Evolutionary conservation across 768 basidiomycete genomes (phyloP).

Genomic region (Lactarius hengduanensis): DNA sequence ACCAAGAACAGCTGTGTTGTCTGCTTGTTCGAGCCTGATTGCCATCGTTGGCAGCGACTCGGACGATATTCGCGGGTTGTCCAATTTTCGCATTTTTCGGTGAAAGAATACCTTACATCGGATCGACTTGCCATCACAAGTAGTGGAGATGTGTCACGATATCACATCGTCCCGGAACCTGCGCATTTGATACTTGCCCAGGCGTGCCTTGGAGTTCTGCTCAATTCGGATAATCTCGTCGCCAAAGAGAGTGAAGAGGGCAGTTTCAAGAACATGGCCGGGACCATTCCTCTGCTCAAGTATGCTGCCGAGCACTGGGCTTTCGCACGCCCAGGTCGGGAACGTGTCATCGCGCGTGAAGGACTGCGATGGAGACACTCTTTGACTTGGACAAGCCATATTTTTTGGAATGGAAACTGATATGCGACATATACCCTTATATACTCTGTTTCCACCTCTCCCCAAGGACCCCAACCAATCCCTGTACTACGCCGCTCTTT

Average conservation of each 20-base stretch:
- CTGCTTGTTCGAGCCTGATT: not conserved
- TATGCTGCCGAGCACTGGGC: not conserved
- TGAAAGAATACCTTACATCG: not conserved
- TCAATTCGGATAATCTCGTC: not conserved
- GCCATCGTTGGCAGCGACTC: not conserved
- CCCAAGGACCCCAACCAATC: not conserved
- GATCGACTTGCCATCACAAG: not conserved
- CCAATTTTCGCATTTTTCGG: not conserved
- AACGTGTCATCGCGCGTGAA: not conserved
- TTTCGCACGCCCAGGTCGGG: not conserved
- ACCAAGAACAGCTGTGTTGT: too few relatives aligned
- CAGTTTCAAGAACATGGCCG: too few relatives aligned
- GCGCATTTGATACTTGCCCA: not conserved
- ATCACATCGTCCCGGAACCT: not conserved
- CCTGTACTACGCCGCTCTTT: not conserved
- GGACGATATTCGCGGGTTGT: not conserved
- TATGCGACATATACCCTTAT: not conserved
- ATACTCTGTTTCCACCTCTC: too few relatives aligned
- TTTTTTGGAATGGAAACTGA: not conserved
- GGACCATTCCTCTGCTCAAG: not conserved
- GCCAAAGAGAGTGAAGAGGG: too few relatives aligned
- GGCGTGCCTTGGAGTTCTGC: not conserved
- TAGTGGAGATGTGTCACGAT: not conserved
- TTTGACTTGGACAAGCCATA: not conserved
- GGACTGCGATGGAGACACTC: not conserved